Evolutionary conservation across 768 basidiomycete genomes (phyloP), one percentile per base, ranked within the genome.

Genomic region (Trametes cinnabarina): DNA sequence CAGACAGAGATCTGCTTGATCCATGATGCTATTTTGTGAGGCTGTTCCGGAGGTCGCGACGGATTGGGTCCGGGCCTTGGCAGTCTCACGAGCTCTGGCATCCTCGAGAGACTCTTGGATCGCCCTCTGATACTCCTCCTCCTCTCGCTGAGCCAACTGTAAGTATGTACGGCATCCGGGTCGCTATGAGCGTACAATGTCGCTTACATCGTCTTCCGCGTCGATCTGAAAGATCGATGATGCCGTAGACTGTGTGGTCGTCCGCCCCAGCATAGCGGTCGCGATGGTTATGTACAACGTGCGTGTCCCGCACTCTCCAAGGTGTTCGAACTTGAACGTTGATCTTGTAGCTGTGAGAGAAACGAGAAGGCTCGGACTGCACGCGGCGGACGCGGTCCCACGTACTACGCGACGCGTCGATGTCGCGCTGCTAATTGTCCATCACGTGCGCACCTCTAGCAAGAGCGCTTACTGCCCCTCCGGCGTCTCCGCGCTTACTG

Each of bases 51-150:
- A 32, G 7, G 30, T 39, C 2, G 37, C 15, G 6, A 32, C 37
- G 37, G 1, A 39, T 39, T 1, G 11, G 15, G 11, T 5, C 15
- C 37, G 37, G 17, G 37, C 37, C 15, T 15, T 15, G 5, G 37
- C 11, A 15, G 7, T 14, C 15, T 8, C 37, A 39, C 23, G 23
- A 4, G 37, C 22, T 22, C 35, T 48, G 41, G 12, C 43, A 12
- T 60, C 58, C 26, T 50, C 23, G 0, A 49, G 42, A 15, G 58
- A 60, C 11, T 50, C 20, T n/a, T 39, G 48, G 4, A 60, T 19
- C 1, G 58, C 58, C 12, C 17, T 9, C 40, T 43, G 30, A 23
- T 46, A 17, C 17, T 60, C 41, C 43, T 60, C 53, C 6, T 51
- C 30, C 12, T 59, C 51, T 43, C 39, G 30, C 58, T 59, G n/a